phyloP scores from a whole-genome alignment of 208 protist species.

The Leishmania tarentolae region DNA sequence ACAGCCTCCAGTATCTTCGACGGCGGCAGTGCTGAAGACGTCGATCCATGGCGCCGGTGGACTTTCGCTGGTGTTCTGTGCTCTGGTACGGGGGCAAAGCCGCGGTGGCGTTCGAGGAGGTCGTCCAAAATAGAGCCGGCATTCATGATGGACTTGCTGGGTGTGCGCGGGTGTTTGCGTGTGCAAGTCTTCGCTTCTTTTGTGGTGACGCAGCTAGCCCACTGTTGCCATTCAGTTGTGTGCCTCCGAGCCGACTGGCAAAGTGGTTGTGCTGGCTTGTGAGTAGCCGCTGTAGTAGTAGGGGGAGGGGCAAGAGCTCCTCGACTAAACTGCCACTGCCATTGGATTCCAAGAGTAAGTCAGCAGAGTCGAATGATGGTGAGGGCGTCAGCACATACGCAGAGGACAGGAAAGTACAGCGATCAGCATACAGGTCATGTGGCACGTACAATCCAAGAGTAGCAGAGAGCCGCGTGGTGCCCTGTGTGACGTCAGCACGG shows the following conservation, averaged over 20 bases:
- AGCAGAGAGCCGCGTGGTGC: not conserved
- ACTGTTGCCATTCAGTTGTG: not conserved
- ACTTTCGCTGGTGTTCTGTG: not conserved
- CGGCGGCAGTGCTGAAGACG: conserved; percentile 12
- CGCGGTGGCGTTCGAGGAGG: conserved; percentile 22
- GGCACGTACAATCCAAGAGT: not conserved
- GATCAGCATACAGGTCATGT: not conserved
- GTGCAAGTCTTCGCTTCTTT: not conserved
- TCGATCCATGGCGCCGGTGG: conserved; percentile 2
- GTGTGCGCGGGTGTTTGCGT: not conserved
- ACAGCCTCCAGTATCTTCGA: conserved; percentile 27
- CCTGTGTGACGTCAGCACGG: not conserved
- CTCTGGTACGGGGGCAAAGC: not conserved
- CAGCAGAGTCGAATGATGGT: not conserved
- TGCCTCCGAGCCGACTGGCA: not conserved
- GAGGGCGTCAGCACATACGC: not conserved
- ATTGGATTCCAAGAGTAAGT: not conserved
- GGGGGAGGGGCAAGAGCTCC: not conserved
- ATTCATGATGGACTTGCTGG: conserved; percentile 12
- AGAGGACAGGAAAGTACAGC: not conserved
- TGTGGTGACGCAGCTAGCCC: not conserved
- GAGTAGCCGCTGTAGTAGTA: not conserved
- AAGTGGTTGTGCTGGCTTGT: not conserved
- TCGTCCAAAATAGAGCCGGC: conserved; percentile 18
- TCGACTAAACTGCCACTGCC: not conserved